Base-by-base conservation (phyloP, 495 filamentous ascomycete species). In the Talaromyces stipitatus region DNA sequence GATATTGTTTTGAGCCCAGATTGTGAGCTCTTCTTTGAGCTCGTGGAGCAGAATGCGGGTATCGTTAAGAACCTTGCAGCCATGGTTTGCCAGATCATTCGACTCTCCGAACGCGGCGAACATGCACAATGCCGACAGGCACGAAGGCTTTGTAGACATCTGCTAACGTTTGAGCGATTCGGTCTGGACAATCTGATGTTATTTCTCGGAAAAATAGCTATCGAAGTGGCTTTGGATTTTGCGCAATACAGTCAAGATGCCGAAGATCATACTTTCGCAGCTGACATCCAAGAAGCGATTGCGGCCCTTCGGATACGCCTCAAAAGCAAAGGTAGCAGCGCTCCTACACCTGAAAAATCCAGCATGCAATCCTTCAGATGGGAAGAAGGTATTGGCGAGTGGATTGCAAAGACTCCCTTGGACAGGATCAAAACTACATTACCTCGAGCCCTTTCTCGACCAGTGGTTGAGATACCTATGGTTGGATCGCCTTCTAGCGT, bases 341-440 rank as follows among this genome's bases (percentile, higher is more conserved):
- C 59, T 18, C 16, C 58, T 24, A 23, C 48, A 53, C 12, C 48
- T 29, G 48, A 20, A 23, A 41, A 59, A 26, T 16, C 55, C 9
- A 54, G 18, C 2, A 63, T 43, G 16, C 69, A 66, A n/a, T 61
- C 72, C 11, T 82, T 72, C 54, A 73, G 75, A 45, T 82, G 79
- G 78, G 79, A 82, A 61, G 78, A 81, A 55, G 74, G 74, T 41
- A 80, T 82, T 62, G 74, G 72, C 30, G 79, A 82, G 57, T 82
- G 79, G 79, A 72, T 82, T 46, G 72, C 69, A 43, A 71, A 69
- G 32, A 80, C 76, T 14, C 78, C 78, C 5, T 46, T 55, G 54
- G n/a, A 14, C 10, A 41, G 67, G 62, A 27, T 16, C 56, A 29
- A 72, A 69, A 61, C 62, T 48, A 14, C 50, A 22, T 32, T 41